phyloP scores from a whole-genome alignment of 2,329 filamentous ascomycete genomes.

The Epicoccum nigrum region DNA sequence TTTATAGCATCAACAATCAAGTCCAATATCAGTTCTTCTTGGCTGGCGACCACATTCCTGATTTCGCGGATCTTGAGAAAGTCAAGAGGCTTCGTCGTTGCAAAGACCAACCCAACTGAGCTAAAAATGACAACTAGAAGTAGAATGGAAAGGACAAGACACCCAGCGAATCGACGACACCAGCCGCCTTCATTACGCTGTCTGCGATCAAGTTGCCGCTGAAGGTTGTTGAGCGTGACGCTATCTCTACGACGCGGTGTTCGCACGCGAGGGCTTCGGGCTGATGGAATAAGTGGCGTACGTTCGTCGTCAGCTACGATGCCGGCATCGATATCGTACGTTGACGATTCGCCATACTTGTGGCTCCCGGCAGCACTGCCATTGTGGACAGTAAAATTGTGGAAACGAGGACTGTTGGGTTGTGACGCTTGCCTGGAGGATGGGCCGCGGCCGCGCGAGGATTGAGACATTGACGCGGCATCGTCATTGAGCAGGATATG shows the following conservation, averaged over 20 bases:
- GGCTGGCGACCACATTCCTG: conserved; percentile 87
- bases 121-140: conserved; percentile 82
- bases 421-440: conserved; percentile 68
- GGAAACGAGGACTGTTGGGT: conserved; percentile 69
- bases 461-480: conserved; percentile 69
- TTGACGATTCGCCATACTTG: conserved; percentile 67
- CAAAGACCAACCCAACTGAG: conserved; percentile 86
- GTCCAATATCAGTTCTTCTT: conserved; percentile 95
- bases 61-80: conserved; percentile 81
- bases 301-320: conserved; percentile 84
- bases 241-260: conserved; percentile 59
- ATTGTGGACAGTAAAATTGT: conserved; percentile 53
- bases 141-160: conserved; percentile 81
- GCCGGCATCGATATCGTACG: conserved; percentile 82
- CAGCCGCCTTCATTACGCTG: conserved; percentile 58
- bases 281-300: conserved; percentile 75
- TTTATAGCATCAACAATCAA: conserved; percentile 87
- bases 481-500: conserved; percentile 64
- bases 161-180: conserved; percentile 81
- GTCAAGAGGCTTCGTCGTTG: conserved; percentile 84
- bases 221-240: conserved; percentile 54
- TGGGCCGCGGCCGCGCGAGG: conserved; percentile 66
- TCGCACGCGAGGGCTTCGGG: conserved; percentile 63
- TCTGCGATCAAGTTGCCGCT: conserved; percentile 74
- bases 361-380: conserved; percentile 49